A percentile compares a stretch with the other conserved stretches of the same genome.
Conservation (phyloP, 352 stramenopile genomes). For the Phytophthora kernoviae region DNA sequence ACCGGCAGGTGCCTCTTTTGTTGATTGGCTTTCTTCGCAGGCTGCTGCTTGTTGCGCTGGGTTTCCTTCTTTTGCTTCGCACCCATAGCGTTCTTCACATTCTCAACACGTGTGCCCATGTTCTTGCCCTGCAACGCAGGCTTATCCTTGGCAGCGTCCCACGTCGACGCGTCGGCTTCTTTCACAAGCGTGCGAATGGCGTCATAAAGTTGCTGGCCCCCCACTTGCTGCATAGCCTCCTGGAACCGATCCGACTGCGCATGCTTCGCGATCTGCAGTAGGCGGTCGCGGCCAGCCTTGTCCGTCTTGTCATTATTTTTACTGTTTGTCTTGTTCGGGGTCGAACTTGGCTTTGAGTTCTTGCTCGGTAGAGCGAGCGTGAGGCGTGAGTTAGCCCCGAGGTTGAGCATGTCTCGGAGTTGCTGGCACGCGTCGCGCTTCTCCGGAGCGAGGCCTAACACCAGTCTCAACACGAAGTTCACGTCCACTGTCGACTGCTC, state of each 20-base stretch:
- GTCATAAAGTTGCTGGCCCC: conserved; percentile 21
- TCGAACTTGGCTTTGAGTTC: conserved; percentile 7
- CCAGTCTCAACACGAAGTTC: conserved; percentile 16
- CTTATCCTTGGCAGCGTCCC: conserved; percentile 19
- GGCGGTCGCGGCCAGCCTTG: neutral
- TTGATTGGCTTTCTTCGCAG: conserved; percentile 12
- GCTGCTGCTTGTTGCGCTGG: conserved; percentile 1
- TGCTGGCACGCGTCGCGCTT: conserved; percentile 17
- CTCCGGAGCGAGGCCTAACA: conserved; percentile 21
- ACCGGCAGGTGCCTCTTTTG: conserved; percentile 17
- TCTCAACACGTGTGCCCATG: neutral
- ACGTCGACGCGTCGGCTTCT: conserved; percentile 14
- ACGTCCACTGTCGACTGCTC: conserved; percentile 4
- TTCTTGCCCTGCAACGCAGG: conserved; percentile 15
- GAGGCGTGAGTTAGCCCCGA: conserved; percentile 4
- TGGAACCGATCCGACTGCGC: conserved; percentile 27
- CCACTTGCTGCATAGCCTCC: conserved; percentile 21
- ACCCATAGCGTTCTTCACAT: neutral
- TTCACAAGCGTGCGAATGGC: conserved; percentile 18
- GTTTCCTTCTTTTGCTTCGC: conserved; percentile 6
- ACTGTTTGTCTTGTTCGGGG: neutral
- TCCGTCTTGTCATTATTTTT: conserved; percentile 1
- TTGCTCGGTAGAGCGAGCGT: conserved; percentile 5
- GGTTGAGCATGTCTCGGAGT: conserved; percentile 18
- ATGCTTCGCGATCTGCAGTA: conserved; percentile 18